Evolutionary conservation across 768 basidiomycete species (phyloP), one percentile per base, ranked within the genome.

Genomic region (Hortiboletus campestris): DNA sequence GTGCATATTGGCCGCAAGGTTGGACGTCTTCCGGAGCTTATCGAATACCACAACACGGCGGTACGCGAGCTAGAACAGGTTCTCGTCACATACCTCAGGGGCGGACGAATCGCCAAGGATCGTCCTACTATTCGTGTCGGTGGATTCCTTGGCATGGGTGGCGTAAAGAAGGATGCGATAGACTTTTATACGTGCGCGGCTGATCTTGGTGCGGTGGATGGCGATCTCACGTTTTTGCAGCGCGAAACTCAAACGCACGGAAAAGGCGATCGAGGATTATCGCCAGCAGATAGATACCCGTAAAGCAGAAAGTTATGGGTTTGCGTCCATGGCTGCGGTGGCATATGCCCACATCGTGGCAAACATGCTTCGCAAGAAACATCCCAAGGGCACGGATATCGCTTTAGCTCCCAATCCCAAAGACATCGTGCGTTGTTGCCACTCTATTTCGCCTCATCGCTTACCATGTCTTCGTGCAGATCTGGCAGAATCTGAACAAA

Each of bases 21-120:
- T 34, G 96, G 94, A 28, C 80, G 84, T 53, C 85, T 98, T 16
- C 94, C 97, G 0, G 86, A 93, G 56, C 76, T 97, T 53, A 91
- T 99, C 59, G 90, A 96, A 53, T 89, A 86, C 63, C 92, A 95
- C 71, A 98, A 98, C 70, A 76, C 85, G 51, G 88, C 92, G n/a
- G 96, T 99, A n/a, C 80, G 89, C 46, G 87, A 96, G 63, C 83
- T 98, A 54, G 97, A 99, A 70, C 78, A 83, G 36, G 80, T 94
- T 47, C 81, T 99, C 32, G 96, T 98, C 53, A 84, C 83, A 51
- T 98, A 97, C 70, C 81, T 98, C 56, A 94, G 93, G 63, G 86
- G 82, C 9, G 92, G 91, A 2, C 83, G 78, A 63, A 78, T 94
- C 36, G 91, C 81, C 46, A 84, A 84, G 63, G 90, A 88, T 56